A percentile compares a stretch with the other conserved stretches of the same genome.
phyloP scores from a whole-genome alignment of 495 filamentous ascomycete genomes.

The Aspergillus incahuasiensis region DNA sequence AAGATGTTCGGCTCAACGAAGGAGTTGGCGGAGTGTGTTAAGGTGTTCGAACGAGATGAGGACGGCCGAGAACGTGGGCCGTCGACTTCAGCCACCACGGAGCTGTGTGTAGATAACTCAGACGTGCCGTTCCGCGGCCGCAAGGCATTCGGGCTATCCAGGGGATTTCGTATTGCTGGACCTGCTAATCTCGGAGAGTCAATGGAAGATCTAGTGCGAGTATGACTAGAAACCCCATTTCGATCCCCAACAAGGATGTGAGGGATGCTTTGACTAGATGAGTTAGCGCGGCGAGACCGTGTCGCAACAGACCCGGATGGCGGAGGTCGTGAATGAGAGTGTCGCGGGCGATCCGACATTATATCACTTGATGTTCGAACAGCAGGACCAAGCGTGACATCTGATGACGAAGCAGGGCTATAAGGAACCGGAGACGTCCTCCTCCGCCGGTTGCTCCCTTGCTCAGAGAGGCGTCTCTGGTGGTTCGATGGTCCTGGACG shows the following conservation, averaged over 20 bases:
- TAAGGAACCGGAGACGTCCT: conserved; percentile 33
- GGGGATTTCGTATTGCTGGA: conserved; percentile 11
- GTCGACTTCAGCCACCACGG: conserved; percentile 18
- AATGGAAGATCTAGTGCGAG: conserved; percentile 18
- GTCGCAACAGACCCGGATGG: conserved; percentile 24
- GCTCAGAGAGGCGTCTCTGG: conserved; percentile 51
- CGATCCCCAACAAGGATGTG: conserved; percentile 30
- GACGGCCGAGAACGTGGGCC: conserved; percentile 31
- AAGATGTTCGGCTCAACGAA: conserved; percentile 67
- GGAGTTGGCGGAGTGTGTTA: conserved; percentile 18
- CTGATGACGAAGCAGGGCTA: conserved; percentile 35
- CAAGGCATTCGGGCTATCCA: conserved; percentile 9
- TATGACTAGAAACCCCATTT: conserved; percentile 23
- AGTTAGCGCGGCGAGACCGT: conserved; percentile 33
- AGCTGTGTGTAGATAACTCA: conserved; percentile 21
- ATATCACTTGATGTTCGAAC: conserved; percentile 41
- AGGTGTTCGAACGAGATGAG: conserved; percentile 29
- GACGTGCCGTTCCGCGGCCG: neutral
- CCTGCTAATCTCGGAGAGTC: conserved; percentile 15
- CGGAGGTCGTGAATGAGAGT: conserved; percentile 25
- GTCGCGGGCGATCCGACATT: conserved; percentile 31
- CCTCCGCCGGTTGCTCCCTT: conserved; percentile 28
- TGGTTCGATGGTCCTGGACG: conserved; percentile 32
- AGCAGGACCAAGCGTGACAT: conserved; percentile 34
- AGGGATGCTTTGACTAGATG: conserved; percentile 34